phyloP scores from a whole-genome alignment of 1,284 basidiomycete species.

The Ceratobasidium sp. region DNA sequence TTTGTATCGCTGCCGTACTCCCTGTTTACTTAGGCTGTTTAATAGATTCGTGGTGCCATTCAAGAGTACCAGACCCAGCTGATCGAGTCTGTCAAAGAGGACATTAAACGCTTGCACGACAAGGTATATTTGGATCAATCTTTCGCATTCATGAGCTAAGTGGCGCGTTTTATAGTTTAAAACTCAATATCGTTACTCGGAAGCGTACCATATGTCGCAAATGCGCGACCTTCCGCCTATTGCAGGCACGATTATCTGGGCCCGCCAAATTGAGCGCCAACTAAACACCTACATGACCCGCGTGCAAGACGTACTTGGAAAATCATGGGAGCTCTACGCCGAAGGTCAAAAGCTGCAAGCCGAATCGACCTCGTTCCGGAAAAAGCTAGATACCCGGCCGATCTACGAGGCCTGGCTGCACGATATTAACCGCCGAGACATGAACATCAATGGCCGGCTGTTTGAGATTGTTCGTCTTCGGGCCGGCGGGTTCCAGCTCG shows the following conservation, averaged over 20 bases:
- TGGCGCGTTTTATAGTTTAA: conserved; percentile 67
- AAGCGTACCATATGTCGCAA: conserved; percentile 97
- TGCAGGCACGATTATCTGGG: conserved; percentile 98
- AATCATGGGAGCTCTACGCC: conserved; percentile 99
- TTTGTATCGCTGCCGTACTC: no score
- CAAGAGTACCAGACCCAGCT: conserved; percentile 99
- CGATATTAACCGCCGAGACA: conserved; percentile 91
- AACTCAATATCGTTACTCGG: conserved; percentile 92
- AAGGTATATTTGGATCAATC: conserved; percentile 64
- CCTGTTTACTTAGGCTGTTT: no score
- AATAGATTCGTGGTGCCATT: conserved; percentile 91
- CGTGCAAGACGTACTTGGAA: conserved; percentile 98
- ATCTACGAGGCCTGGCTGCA: conserved; percentile 97
- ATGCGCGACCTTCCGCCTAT: conserved; percentile 97
- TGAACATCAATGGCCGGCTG: conserved; percentile 93
- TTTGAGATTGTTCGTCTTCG: conserved; percentile 91
- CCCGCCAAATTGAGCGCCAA: conserved; percentile 96
- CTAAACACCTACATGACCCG: conserved; percentile 97
- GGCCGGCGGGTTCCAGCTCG: conserved; percentile 83
- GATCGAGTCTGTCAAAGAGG: conserved; percentile 97
- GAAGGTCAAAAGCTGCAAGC: conserved; percentile 96
- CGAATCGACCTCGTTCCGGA: conserved; percentile 90
- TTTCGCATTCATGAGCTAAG: conserved; percentile 6
- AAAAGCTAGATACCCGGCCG: conserved; percentile 92
- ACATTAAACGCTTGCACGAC: conserved; percentile 93